phyloP scores from a whole-genome alignment of 2,329 filamentous ascomycete genomes.

The Biscogniauxia marginata region DNA sequence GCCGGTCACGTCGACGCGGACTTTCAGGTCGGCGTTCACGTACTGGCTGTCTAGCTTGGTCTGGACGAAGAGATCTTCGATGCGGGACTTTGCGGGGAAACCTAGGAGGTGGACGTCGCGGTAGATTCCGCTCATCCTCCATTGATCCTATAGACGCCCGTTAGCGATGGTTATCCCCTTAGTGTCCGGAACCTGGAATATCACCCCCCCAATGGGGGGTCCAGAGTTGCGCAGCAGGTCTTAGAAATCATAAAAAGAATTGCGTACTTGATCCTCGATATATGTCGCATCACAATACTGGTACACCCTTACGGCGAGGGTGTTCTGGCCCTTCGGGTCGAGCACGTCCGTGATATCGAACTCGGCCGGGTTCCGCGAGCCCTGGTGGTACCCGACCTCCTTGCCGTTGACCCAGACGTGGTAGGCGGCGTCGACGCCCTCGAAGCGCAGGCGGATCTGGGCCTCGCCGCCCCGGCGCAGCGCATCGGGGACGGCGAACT shows the following conservation, averaged over 20 bases:
- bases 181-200: neutral
- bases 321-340: constrained; percentile 41
- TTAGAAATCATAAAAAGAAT: too few species aligned
- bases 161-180: neutral
- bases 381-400: constrained; percentile 61
- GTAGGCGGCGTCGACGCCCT: constrained; percentile 62
- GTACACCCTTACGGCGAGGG: constrained; percentile 56
- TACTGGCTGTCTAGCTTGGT: constrained; percentile 53
- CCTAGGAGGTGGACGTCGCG: constrained; percentile 60
- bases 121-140: constrained; percentile 52
- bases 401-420: constrained; percentile 61
- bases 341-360: constrained; percentile 57
- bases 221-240: too few species aligned
- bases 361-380: constrained; percentile 59
- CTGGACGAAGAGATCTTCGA: constrained; percentile 55
- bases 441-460: constrained; percentile 57
- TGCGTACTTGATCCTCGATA: constrained; percentile 53
- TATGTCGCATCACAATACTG: constrained; percentile 62
- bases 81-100: constrained; percentile 51
- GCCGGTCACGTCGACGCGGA: constrained; percentile 45
- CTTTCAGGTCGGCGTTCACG: constrained; percentile 46
- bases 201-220: too few species aligned
- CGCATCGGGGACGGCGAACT: constrained; percentile 45
- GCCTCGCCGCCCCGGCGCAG: constrained; percentile 26
- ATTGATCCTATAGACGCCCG: constrained; percentile 47